phyloP scores from a whole-genome alignment of 2,329 filamentous ascomycete species.

The Stagonosporopsis cucurbitacearum region DNA sequence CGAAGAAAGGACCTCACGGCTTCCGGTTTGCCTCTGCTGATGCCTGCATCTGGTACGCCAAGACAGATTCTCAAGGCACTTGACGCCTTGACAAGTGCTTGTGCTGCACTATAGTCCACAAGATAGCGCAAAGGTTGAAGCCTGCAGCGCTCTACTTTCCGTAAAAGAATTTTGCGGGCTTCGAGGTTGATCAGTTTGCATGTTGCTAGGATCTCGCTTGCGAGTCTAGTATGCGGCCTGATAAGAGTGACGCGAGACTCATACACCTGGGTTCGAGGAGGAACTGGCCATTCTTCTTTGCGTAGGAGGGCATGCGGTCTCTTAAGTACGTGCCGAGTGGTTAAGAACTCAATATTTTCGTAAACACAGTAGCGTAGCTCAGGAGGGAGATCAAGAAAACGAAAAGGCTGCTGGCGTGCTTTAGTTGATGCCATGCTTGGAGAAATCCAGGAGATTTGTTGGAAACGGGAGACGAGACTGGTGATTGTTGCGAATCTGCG shows the following conservation, averaged over 20 bases:
- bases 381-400: slow-evolving; percentile 18
- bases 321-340: slow-evolving; percentile 15
- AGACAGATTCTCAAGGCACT: slow-evolving; percentile 12
- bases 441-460: neutral
- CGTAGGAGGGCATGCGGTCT: slow-evolving; percentile 4
- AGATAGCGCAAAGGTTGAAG: slow-evolving; percentile 19
- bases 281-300: slow-evolving; percentile 12
- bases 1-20: neutral
- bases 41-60: slow-evolving; percentile 1
- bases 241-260: slow-evolving; percentile 16
- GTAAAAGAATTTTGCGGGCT: slow-evolving; percentile 12
- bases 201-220: slow-evolving; percentile 12
- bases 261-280: slow-evolving; percentile 10
- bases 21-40: neutral
- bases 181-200: slow-evolving; percentile 11
- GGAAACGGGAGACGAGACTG: neutral
- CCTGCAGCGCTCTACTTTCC: slow-evolving; percentile 15
- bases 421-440: slow-evolving; percentile 10
- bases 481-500: too few relatives aligned
- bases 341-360: slow-evolving; percentile 12
- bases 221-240: slow-evolving; percentile 1
- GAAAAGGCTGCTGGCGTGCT: slow-evolving; percentile 8
- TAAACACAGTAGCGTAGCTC: slow-evolving; percentile 21
- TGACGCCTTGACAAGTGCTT: slow-evolving; percentile 4
- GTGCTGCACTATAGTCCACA: slow-evolving; percentile 21